Evolutionary conservation across 257 asterid genomes (phyloP).

Genomic region (Solanum pimpinellifolium): DNA sequence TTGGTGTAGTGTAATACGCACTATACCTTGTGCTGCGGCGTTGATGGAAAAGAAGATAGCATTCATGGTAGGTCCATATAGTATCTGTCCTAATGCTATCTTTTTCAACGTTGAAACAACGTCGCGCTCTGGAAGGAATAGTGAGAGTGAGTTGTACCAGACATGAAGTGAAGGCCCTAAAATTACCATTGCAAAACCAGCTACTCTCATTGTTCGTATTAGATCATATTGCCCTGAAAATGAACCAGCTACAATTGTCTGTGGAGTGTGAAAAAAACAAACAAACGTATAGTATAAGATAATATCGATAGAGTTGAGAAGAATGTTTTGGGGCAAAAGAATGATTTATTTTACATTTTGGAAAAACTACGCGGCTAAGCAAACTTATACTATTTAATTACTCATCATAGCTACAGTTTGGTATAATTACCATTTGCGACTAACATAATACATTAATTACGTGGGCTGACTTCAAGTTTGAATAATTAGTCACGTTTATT

Average conservation of each 20-base stretch:
- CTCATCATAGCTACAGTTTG: too few relatives aligned
- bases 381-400: too few relatives aligned
- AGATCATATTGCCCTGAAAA: slow-evolving; percentile 23
- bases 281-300: not conserved
- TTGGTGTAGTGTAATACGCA: too few relatives aligned
- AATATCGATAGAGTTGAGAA: not conserved
- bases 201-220: slow-evolving; percentile 22
- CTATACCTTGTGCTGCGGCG: slow-evolving; percentile 73
- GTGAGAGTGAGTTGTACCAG: slow-evolving; percentile 15
- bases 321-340: not conserved
- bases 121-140: slow-evolving; percentile 46
- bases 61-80: slow-evolving; percentile 79
- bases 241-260: slow-evolving; percentile 13
- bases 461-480: too few relatives aligned
- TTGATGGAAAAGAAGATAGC: slow-evolving; percentile 65
- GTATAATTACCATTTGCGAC: too few relatives aligned
- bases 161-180: slow-evolving; percentile 32
- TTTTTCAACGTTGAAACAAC: slow-evolving; percentile 55
- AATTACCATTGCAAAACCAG: slow-evolving; percentile 27
- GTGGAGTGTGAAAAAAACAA: not conserved
- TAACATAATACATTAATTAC: too few relatives aligned
- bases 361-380: too few relatives aligned
- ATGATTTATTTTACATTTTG: too few relatives aligned
- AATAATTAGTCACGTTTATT: too few relatives aligned
- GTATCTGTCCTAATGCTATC: slow-evolving; percentile 63